Evolutionary conservation across 2,329 filamentous ascomycete species (phyloP).

Genomic region (Phyllosticta paracitricarpa): DNA sequence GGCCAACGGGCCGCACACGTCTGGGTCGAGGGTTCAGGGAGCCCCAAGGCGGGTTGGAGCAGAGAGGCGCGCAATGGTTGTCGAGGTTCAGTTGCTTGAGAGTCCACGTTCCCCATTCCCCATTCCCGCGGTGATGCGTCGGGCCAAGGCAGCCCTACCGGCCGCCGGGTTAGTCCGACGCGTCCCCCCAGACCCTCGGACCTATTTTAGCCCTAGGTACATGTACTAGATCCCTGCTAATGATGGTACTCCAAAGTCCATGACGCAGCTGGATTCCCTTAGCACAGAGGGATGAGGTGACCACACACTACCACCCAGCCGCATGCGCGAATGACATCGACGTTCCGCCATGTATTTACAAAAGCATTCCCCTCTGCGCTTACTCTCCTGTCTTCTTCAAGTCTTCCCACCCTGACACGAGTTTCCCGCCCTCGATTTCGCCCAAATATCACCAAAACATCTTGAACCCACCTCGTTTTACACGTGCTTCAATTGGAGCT

Average conservation of each 20-base stretch:
- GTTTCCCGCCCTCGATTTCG: background rate
- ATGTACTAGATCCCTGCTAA: background rate
- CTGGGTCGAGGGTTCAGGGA: background rate
- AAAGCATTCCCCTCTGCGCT: background rate
- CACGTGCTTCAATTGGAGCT: background rate
- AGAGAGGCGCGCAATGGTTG: background rate
- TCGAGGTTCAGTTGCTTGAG: background rate
- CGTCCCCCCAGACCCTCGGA: background rate
- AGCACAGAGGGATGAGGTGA: background rate
- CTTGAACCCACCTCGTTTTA: background rate
- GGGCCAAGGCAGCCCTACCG: slow-evolving; percentile 7
- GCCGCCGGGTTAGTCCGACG: slow-evolving; percentile 1
- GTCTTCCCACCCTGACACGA: background rate
- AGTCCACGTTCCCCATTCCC: slow-evolving; percentile 8
- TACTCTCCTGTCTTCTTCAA: background rate
- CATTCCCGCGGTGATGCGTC: background rate
- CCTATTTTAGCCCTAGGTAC: background rate
- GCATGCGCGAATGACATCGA: background rate
- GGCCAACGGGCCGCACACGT: background rate
- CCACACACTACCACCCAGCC: background rate
- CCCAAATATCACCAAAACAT: background rate
- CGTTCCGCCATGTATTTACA: background rate
- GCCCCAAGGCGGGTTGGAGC: background rate
- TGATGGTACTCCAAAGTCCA: background rate
- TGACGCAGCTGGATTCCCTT: background rate